Evolutionary conservation across 352 stramenopile genomes (phyloP), one percentile per base, ranked within the genome.

Genomic region (Saprolegnia diclina): DNA sequence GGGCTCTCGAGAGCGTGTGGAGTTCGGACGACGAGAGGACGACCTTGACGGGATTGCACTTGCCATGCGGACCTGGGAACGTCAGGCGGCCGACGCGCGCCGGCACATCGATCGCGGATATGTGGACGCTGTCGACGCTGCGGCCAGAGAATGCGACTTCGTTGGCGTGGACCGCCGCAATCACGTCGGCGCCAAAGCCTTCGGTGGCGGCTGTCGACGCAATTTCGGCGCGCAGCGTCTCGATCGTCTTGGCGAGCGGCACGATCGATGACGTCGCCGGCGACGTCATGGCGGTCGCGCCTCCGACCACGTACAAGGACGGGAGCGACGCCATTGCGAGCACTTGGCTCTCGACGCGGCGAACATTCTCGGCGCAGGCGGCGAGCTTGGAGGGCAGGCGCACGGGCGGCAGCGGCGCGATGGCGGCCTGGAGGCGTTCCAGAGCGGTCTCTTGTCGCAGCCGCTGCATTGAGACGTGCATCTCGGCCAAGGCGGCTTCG

Each of bases 81-180:
- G n/a, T 26, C 11, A 69, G 40, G 19, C 63, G 63, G n/a, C 63
- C 63, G 9, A 69, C 32, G 19, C 42, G 48, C 10, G 21, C 29
- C 29, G 29, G 29, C 29, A 35, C 29, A 16, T 48, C 40, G 16
- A 19, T 9, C 21, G 44, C 21, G n/a, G 53, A 21, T 5, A 7
- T 9, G 32, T 67, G 24, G 18, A 61, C 46, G 16, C 29, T 29
- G 38, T 59, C 63, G 32, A 52, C 38, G 37, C 45, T 62, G 0
- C 63, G 63, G 9, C 63, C 63, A 40, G 50, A 35, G 63, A 69
- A 69, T 5, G 7, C 35, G 13, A 69, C 63, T 69, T 69, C 63
- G 50, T 40, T 21, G 42, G 45, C 63, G 32, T 16, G 11, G 14
- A 68, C 26, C 16, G 62, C 62, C 13, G 19, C 48, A 10, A 16